phyloP scores from a whole-genome alignment of 768 basidiomycete genomes.

The Russula dissimulans region DNA sequence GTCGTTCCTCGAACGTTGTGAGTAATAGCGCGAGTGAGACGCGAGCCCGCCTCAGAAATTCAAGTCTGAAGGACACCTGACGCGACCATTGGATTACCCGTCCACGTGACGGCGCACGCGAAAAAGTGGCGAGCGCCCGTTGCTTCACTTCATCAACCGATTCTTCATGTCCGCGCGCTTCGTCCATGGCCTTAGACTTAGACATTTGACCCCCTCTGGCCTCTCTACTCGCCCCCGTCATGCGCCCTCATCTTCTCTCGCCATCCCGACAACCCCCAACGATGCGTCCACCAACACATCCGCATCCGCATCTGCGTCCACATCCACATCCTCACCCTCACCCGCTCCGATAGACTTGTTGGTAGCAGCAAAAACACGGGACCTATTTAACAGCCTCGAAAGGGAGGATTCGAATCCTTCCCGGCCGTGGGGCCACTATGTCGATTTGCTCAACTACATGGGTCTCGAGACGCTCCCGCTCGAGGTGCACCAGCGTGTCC shows the following conservation, averaged over 20 bases:
- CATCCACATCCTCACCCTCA: background rate
- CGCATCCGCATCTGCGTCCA: background rate
- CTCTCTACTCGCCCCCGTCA: background rate
- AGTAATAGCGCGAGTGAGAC: background rate
- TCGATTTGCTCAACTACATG: conserved; percentile 41
- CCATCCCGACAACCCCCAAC: background rate
- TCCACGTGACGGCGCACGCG: background rate
- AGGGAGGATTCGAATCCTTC: conserved; percentile 27
- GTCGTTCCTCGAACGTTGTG: background rate
- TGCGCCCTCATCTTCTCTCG: conserved; percentile 4
- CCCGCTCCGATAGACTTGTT: conserved; percentile 15
- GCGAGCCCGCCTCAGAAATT: background rate
- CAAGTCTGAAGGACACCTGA: background rate
- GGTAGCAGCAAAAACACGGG: conserved; percentile 14
- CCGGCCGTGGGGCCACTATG: conserved; percentile 58
- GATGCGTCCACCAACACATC: background rate
- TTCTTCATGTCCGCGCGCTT: conserved; percentile 16
- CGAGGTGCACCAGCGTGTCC: conserved; percentile 57
- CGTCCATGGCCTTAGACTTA: conserved; percentile 10
- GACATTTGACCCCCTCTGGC: background rate
- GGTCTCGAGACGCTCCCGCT: conserved; percentile 47
- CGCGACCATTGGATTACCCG: no score
- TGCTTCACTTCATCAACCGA: background rate
- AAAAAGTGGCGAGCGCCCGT: background rate
- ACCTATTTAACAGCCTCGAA: conserved; percentile 14